Percentiles rank a stretch among this genome's conserved stretches.
Evolutionary conservation across 1,284 basidiomycete genomes (phyloP).

Genomic region (Rhodotorula sp.): DNA sequence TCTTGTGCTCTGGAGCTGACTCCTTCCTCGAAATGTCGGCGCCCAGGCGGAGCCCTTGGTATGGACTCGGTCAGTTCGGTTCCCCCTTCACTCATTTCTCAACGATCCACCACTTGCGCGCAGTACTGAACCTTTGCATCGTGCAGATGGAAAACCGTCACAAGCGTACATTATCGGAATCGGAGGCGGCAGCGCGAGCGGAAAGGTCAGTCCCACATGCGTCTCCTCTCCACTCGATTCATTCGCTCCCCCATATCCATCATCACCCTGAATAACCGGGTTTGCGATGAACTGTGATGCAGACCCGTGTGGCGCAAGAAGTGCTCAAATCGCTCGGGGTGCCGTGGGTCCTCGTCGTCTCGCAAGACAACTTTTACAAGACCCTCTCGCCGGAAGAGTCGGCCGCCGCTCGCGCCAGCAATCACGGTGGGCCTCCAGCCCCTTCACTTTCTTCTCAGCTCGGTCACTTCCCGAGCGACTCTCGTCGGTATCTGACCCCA

Average conservation of each 20-base stretch:
- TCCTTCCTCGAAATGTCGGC: neutral
- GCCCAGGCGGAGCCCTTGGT: conserved; percentile 11
- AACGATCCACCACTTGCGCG: neutral
- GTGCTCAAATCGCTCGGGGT: conserved; percentile 78
- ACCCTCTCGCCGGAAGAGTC: conserved; percentile 73
- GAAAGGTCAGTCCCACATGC: conserved; percentile 64
- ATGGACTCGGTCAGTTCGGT: neutral
- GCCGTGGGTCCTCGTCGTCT: conserved; percentile 82
- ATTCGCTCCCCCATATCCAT: too few species aligned
- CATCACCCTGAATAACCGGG: neutral
- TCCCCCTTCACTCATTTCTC: neutral
- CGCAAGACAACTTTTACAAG: conserved; percentile 93
- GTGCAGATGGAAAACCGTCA: conserved; percentile 61
- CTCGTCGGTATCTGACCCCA: too few species aligned
- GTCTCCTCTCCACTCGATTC: neutral
- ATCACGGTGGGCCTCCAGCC: conserved; percentile 4
- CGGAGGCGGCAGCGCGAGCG: conserved; percentile 88
- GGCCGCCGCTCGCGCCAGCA: conserved; percentile 57
- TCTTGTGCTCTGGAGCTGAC: neutral
- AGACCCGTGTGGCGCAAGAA: conserved; percentile 89
- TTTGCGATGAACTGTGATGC: too few species aligned
- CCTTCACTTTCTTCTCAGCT: neutral
- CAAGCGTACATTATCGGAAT: conserved; percentile 91
- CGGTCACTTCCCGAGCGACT: neutral
- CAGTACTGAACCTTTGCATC: too few species aligned